Evolutionary conservation across 2,329 filamentous ascomycete species (phyloP).

Genomic region (Seiridium unicorne): DNA sequence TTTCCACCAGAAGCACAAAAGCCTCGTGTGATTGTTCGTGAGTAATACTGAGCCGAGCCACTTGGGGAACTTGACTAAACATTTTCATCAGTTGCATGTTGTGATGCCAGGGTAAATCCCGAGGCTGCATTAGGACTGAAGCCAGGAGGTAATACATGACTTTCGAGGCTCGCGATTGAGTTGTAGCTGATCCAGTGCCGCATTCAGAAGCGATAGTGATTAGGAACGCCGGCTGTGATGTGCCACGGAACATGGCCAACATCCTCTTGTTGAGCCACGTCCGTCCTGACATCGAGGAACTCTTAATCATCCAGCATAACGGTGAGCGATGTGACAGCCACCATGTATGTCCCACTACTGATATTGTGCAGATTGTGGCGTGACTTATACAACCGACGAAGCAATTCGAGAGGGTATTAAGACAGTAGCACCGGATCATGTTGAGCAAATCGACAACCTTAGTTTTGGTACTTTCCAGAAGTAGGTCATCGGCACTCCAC

Average conservation of each 20-base stretch:
- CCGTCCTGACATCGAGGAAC: slow-evolving; percentile 16
- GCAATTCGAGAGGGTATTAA: slow-evolving; percentile 16
- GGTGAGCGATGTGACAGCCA: slow-evolving; percentile 11
- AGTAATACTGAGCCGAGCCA: background rate
- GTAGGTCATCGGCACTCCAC: slow-evolving; percentile 11
- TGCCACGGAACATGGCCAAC: slow-evolving; percentile 16
- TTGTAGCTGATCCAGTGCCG: background rate
- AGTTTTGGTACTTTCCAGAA: slow-evolving; percentile 22
- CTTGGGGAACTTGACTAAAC: background rate
- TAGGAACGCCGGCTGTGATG: slow-evolving; percentile 20
- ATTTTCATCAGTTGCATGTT: background rate
- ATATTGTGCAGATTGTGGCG: slow-evolving; percentile 17
- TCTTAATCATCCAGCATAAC: slow-evolving; percentile 26
- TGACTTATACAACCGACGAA: slow-evolving; percentile 18
- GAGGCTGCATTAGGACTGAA: background rate
- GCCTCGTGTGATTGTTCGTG: background rate
- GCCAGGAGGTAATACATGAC: background rate
- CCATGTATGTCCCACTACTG: background rate
- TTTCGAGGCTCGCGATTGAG: background rate
- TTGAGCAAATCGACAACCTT: slow-evolving; percentile 18
- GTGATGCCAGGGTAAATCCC: background rate
- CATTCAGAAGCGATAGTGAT: slow-evolving; percentile 16
- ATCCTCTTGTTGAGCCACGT: slow-evolving; percentile 18
- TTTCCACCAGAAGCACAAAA: background rate
- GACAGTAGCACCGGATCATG: slow-evolving; percentile 13